Percentiles rank a stretch among this genome's conserved stretches.
Evolutionary conservation across 305 asterid species (phyloP).

Genomic region (Fraxinus velutina): DNA sequence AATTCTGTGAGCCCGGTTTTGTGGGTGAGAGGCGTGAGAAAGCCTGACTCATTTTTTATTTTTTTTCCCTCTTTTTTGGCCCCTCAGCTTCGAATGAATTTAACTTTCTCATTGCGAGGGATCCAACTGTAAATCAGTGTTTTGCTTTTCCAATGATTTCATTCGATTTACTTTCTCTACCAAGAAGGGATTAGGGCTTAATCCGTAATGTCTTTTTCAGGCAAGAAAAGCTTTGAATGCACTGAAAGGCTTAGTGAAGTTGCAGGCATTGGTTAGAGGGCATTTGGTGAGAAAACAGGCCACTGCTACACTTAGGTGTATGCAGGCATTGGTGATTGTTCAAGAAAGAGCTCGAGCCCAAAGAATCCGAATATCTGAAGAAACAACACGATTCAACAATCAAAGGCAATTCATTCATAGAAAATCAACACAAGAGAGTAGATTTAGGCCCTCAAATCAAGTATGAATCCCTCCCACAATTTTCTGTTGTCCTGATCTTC

Average conservation of each 20-base stretch:
- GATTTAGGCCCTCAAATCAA: slow-evolving; percentile 45
- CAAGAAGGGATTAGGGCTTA: background rate
- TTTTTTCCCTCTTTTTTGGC: too few relatives aligned
- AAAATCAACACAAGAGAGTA: slow-evolving; percentile 57
- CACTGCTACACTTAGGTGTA: slow-evolving; percentile 74
- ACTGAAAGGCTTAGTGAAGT: slow-evolving; percentile 76
- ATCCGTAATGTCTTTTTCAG: slow-evolving; percentile 29
- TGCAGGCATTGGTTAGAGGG: slow-evolving; percentile 89
- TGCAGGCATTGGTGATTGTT: slow-evolving; percentile 77
- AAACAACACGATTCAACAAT: slow-evolving; percentile 36
- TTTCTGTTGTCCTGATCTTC: background rate
- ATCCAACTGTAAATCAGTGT: background rate
- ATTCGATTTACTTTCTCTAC: background rate
- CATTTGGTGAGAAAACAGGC: slow-evolving; percentile 88
- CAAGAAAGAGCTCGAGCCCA: slow-evolving; percentile 83
- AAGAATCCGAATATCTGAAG: slow-evolving; percentile 56
- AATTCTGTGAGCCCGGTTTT: background rate
- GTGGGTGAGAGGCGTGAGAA: background rate
- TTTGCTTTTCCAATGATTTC: background rate
- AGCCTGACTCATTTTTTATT: background rate
- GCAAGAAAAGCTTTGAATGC: slow-evolving; percentile 94
- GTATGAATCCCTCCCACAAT: slow-evolving; percentile 28
- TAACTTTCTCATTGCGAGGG: background rate
- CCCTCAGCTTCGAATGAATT: background rate
- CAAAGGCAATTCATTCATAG: slow-evolving; percentile 54